Conservation (phyloP, 2,329 filamentous ascomycete species). For the Beauveria rudraprayagi region DNA sequence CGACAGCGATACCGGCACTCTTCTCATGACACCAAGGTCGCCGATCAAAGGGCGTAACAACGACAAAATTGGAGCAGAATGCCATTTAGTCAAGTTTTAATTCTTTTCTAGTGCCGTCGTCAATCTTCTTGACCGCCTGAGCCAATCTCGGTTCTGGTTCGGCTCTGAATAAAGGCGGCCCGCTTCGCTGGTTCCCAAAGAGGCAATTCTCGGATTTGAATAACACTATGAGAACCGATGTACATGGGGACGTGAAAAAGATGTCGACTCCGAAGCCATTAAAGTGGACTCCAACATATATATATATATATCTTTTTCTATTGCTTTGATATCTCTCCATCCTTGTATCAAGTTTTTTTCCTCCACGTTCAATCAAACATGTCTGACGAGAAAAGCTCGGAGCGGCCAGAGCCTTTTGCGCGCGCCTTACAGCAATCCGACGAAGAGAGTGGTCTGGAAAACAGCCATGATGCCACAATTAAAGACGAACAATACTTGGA, state of each 20-base stretch:
- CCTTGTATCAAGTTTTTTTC: neutral
- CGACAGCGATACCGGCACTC: neutral
- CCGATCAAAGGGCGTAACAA: neutral
- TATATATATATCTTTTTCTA: neutral
- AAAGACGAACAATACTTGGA: slow-evolving; percentile 10
- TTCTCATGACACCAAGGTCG: neutral
- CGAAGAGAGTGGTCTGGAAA: slow-evolving; percentile 6
- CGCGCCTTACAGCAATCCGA: neutral
- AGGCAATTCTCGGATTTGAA: slow-evolving; percentile 10
- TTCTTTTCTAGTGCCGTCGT: neutral
- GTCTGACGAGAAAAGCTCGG: neutral
- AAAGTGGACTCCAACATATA: slow-evolving; percentile 1
- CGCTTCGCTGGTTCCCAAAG: neutral
- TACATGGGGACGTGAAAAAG: too few species aligned
- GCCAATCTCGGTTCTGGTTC: neutral
- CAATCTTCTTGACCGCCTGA: neutral
- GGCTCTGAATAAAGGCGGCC: neutral
- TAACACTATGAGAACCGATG: neutral
- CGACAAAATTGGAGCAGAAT: neutral
- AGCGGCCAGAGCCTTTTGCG: neutral
- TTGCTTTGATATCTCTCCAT: neutral
- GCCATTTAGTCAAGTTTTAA: too few species aligned
- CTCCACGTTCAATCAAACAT: neutral
- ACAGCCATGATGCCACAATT: neutral
- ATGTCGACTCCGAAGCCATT: neutral